Conservation (phyloP, 129 eudicot species). For the Flaveria sonorensis region DNA sequence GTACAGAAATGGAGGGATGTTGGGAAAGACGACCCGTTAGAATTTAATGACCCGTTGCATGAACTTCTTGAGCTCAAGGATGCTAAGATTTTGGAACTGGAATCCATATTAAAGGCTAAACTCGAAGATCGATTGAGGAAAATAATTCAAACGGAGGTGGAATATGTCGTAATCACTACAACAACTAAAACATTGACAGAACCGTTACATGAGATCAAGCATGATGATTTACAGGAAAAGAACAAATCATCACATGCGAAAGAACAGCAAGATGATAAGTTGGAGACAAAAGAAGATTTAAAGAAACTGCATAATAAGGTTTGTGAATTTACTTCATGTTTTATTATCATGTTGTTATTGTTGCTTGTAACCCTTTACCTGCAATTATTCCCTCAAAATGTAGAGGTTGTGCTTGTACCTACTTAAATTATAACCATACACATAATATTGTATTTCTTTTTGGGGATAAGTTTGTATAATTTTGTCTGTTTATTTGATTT, state of each 20-base stretch:
- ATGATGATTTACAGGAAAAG: conserved; percentile 43
- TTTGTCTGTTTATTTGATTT: neutral
- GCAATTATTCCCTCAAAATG: conserved; percentile 37
- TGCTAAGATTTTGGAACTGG: conserved; percentile 45
- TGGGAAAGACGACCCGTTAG: conserved; percentile 40
- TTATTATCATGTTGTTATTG: conserved; percentile 55
- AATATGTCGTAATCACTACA: conserved; percentile 45
- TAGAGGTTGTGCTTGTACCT: conserved; percentile 66
- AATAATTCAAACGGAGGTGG: conserved; percentile 70
- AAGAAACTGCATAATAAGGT: conserved; percentile 54
- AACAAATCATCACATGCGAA: conserved; percentile 33
- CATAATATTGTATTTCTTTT: neutral
- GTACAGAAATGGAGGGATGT: conserved; percentile 57
- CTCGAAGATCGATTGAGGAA: conserved; percentile 55
- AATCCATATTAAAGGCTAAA: conserved; percentile 40
- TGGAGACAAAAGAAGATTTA: conserved; percentile 40
- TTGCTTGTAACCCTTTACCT: conserved; percentile 43
- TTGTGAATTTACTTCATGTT: conserved; percentile 41
- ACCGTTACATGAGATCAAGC: conserved; percentile 30
- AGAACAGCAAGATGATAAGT: conserved; percentile 43
- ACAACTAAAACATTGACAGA: conserved; percentile 35
- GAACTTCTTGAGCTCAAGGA: conserved; percentile 47
- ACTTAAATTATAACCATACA: conserved; percentile 44
- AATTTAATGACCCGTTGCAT: conserved; percentile 33
- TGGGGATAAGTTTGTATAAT: conserved; percentile 6